Evolutionary conservation across 495 filamentous ascomycete genomes (phyloP).

Genomic region (Bathelium albidoporum): DNA sequence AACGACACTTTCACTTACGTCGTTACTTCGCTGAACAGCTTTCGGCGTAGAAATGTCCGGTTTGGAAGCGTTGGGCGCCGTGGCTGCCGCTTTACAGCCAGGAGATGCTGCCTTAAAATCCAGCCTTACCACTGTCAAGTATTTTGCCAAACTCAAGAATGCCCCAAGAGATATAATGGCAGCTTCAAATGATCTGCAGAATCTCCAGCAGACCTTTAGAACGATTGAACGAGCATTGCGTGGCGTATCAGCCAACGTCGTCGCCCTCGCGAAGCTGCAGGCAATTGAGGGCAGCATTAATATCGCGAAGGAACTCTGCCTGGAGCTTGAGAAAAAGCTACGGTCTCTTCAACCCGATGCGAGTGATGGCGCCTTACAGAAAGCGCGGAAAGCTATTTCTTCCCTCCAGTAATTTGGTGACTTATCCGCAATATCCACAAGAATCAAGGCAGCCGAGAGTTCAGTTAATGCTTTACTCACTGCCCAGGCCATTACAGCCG

Average conservation of each 20-base stretch:
- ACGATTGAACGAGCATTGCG: conserved; percentile 5
- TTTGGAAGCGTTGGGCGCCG: conserved; percentile 1
- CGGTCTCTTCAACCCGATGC: background rate
- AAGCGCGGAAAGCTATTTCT: background rate
- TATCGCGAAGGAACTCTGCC: background rate
- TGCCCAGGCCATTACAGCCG: background rate
- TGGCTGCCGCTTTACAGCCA: conserved; percentile 4
- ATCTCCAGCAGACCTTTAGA: conserved; percentile 3
- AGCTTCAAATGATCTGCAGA: conserved; percentile 1
- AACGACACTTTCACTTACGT: background rate
- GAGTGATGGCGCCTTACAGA: conserved; percentile 2
- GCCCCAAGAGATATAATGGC: conserved; percentile 1
- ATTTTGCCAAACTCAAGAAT: conserved; percentile 2
- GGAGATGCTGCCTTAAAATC: conserved; percentile 4
- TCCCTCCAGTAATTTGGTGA: background rate
- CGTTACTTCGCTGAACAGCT: background rate
- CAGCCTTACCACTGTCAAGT: conserved; percentile 4
- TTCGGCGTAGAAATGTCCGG: background rate
- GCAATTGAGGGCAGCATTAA: conserved; percentile 3
- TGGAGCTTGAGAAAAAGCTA: conserved; percentile 4
- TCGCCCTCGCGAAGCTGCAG: background rate
- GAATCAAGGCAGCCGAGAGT: conserved; percentile 5
- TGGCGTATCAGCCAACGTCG: conserved; percentile 1
- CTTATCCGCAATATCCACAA: conserved; percentile 3
- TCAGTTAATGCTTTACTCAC: conserved; percentile 3